phyloP scores from a whole-genome alignment of 257 asterid genomes.

The Scutellaria minor region DNA sequence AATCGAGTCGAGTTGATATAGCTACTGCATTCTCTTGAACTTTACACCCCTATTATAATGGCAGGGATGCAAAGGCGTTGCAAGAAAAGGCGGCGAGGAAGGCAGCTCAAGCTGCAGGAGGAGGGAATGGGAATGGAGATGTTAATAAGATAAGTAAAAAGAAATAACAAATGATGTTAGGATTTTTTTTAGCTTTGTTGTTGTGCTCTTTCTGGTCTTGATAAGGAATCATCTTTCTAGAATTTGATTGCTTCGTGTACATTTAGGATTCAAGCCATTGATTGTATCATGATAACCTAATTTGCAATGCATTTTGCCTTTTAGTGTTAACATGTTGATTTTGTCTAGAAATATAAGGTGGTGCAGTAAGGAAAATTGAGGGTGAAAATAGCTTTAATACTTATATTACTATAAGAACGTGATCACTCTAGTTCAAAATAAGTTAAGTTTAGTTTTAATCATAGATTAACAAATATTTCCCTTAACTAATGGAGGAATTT shows the following conservation, averaged over 20 bases:
- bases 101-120: conserved; percentile 54
- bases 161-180: conserved; percentile 37
- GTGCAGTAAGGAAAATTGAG: no score
- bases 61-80: conserved; percentile 86
- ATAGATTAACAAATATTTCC: no score
- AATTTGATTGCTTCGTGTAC: conserved; percentile 29
- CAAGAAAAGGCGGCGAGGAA: conserved; percentile 73
- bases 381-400: no score
- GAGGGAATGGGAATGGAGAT: conserved; percentile 36
- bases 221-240: conserved; percentile 12
- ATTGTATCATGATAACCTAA: conserved; percentile 28
- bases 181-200: conserved; percentile 24
- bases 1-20: no score
- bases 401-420: no score
- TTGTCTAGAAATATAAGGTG: no score
- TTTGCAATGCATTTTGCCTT: conserved; percentile 36
- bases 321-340: not conserved
- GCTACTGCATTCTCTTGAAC: no score
- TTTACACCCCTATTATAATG: no score
- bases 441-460: no score
- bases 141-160: conserved; percentile 44
- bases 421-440: no score
- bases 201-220: conserved; percentile 19
- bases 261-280: conserved; percentile 25
- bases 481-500: no score